Evolutionary conservation across 2,329 filamentous ascomycete species (phyloP), one percentile per base, ranked within the genome.

Genomic region (Calonectria pseudoreteaudii): DNA sequence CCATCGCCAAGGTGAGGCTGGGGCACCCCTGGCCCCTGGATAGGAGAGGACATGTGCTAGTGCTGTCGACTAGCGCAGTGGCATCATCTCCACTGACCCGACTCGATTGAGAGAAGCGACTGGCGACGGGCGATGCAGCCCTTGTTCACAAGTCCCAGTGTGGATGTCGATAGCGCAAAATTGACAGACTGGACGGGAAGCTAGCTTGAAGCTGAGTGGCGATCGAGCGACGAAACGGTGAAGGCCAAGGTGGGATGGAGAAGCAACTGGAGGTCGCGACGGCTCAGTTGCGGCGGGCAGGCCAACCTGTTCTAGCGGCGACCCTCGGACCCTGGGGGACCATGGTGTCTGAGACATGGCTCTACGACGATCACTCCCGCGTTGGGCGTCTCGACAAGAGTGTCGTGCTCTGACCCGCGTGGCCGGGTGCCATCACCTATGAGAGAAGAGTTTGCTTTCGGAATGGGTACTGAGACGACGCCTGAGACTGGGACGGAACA

Each of bases 271-370:
- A 72, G 23, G 52, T 20, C 47, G 23, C 67, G 31, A 68, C 28
- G 62, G 60, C 71, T 77, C 66, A 72, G 64, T 68, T 53, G 71
- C 74, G 41, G 69, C 72, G 75, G 70, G 50, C 58, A 68, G 53
- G 68, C 68, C 58, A 69, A 68, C 60, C 65, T 53, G 67, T 60
- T 62, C 53, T 66, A 41, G 65, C 66, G 65, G 68, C 70, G 71
- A 74, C 58, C 62, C 28, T 65, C 49, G 16, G 49, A 56, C 56
- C 30, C 41, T 49, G 41, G 28, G 36, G 58, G 58, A 64, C 68
- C n/a, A 74, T 53, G 44, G 52, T 73, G 69, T 71, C 70, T 75
- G 65, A 79, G 77, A 80, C 77, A 80, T 68, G 50, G 49, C 56
- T 72, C 65, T 38, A 10, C 47, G 73, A 70, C 53, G 66, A 79